Evolutionary conservation across 1,139 yeast species (phyloP), one percentile per base, ranked within the genome.

Genomic region (Hyphopichia fennica): DNA sequence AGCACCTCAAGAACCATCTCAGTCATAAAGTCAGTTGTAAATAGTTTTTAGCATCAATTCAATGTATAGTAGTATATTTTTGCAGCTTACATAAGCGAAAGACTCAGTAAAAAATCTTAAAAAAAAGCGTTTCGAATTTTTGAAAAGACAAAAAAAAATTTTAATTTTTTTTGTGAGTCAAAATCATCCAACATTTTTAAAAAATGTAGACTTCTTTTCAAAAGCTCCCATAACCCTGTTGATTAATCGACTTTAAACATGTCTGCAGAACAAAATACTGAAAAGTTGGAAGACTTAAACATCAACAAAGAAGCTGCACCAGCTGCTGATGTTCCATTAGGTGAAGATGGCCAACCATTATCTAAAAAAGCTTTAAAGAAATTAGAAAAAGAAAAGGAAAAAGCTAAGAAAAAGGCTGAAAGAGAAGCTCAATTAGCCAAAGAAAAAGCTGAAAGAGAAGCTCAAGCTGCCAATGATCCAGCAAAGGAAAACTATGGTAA

Each of bases 341-440:
- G 87, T 25, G 85, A 80, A 65, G 97, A 93, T 65, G 99, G 99
- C 35, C 87, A 83, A 69, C 99, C 99, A 40, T 74, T 93, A 56
- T 88, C 97, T 48, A 93, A 93, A 69, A 93, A 90, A 65, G 99
- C 96, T 2, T 75, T 93, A 57, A 93, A 93, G 77, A 93, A 93
- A 72, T 79, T 93, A 49, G 95, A 88, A 63, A 93, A 93, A 64
- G 97, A 91, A 65, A 81, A 81, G 58, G 96, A 89, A 67, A 93
- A 93, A 75, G 96, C 87, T 52, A 83, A 79, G 57, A 90, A 90
- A 78, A 91, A 91, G 73, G 95, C 91, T 33, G 97, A 89, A 66
- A 85, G 87, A 60, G 97, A 93, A 45, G 95, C 86, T 35, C 90
- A 88, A 66, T 72, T 87, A 49, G 96, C 95, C 38, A 81, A 83